phyloP scores from a whole-genome alignment of 2,329 filamentous ascomycete genomes.

The Neopestalotiopsis sp. region DNA sequence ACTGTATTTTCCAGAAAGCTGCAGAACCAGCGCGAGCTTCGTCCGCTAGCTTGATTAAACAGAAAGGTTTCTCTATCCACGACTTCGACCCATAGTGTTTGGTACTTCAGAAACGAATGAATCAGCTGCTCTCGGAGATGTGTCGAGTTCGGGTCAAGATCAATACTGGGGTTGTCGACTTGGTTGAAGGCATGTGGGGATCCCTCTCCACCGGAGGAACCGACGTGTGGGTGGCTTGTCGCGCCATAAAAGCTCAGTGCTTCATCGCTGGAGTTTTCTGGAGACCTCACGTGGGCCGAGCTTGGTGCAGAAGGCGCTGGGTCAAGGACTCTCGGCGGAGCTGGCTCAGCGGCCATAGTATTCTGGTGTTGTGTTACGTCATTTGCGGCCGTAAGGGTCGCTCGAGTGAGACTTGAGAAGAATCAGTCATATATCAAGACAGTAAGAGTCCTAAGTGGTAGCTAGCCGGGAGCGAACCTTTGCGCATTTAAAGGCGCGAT shows the following conservation, averaged over 20 bases:
- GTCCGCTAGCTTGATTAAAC: background rate
- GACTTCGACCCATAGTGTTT: constrained; percentile 1
- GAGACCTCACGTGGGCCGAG: background rate
- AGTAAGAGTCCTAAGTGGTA: background rate
- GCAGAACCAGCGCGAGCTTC: background rate
- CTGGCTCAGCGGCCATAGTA: background rate
- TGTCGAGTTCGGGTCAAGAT: background rate
- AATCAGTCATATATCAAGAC: background rate
- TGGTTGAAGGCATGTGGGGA: background rate
- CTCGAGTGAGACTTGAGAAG: background rate
- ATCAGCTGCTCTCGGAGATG: background rate
- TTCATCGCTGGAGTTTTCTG: background rate
- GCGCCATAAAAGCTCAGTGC: background rate
- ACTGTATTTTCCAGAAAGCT: background rate
- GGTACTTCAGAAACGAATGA: background rate
- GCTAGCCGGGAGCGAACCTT: background rate
- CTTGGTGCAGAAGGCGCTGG: background rate
- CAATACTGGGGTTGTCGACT: background rate
- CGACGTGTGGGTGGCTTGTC: background rate
- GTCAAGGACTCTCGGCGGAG: background rate
- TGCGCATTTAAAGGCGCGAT: background rate
- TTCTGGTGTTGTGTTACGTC: background rate
- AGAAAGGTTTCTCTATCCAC: background rate
- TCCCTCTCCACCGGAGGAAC: background rate
- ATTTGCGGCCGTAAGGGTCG: background rate